A percentile compares a stretch with the other conserved stretches of the same genome.
These are phyloP conservation scores for Perilla frutescens DNA, from an alignment of 257 asterid genomes.

Conservation along the genomic window DNA sequence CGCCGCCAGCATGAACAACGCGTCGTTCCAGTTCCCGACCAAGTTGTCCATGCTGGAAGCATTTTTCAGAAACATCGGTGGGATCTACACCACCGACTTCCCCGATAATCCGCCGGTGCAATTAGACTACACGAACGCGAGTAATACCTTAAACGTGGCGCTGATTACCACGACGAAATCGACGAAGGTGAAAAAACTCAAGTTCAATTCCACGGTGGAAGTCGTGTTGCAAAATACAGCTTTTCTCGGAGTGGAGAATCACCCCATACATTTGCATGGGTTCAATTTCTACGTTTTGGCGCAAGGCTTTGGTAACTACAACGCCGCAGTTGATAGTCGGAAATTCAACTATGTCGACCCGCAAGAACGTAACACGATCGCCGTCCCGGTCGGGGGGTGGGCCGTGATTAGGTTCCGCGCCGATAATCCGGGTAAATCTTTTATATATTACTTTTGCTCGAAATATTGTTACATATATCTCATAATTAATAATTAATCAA, in stretches of 20 bases:
- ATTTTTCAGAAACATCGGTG: slow-evolving; percentile 46
- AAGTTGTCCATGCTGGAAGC: slow-evolving; percentile 67
- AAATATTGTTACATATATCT: background rate
- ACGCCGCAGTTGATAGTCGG: slow-evolving; percentile 35
- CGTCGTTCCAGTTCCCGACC: slow-evolving; percentile 60
- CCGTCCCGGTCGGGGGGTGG: slow-evolving; percentile 75
- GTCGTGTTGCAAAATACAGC: slow-evolving; percentile 70
- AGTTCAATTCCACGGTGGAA: slow-evolving; percentile 52
- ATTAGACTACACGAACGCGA: slow-evolving; percentile 54
- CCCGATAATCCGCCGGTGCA: slow-evolving; percentile 52
- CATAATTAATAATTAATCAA: background rate
- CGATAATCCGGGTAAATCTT: slow-evolving; percentile 58
- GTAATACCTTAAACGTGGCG: slow-evolving; percentile 31
- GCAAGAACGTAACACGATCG: slow-evolving; percentile 66
- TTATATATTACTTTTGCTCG: background rate
- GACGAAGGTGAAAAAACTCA: slow-evolving; percentile 56
- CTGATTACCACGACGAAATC: slow-evolving; percentile 45
- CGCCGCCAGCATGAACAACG: slow-evolving; percentile 80
- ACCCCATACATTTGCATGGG: slow-evolving; percentile 72
- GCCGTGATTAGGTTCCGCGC: slow-evolving; percentile 64
- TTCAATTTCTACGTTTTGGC: slow-evolving; percentile 63
- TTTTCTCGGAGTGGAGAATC: slow-evolving; percentile 53
- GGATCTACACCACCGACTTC: slow-evolving; percentile 61
- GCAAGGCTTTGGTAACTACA: slow-evolving; percentile 67
- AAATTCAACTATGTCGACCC: slow-evolving; percentile 57